Conservation (phyloP, 2,329 filamentous ascomycete species). For the Penicillium sp. region DNA sequence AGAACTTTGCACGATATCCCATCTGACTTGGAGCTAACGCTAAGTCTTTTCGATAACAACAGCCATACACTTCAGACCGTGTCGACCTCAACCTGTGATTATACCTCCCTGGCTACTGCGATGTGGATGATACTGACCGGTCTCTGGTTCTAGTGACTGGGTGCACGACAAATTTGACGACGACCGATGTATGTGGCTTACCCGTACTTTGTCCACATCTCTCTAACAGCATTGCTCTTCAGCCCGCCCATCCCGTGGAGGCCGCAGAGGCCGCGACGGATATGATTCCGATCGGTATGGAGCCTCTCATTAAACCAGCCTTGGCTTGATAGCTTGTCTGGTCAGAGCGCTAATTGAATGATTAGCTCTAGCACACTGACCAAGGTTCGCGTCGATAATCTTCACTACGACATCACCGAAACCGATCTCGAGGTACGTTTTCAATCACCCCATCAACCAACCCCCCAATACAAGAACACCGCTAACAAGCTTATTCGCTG, state of each 20-base stretch:
- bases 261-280: constrained; percentile 39
- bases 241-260: constrained; percentile 46
- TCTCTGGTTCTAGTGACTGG: constrained; percentile 67
- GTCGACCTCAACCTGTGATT: constrained; percentile 47
- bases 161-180: constrained; percentile 89
- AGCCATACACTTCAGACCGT: constrained; percentile 46
- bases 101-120: neutral
- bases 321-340: neutral
- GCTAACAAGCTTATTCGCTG: neutral
- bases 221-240: constrained; percentile 21
- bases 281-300: constrained; percentile 38
- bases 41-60: constrained; percentile 37
- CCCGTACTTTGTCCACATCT: constrained; percentile 7
- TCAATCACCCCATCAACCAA: neutral
- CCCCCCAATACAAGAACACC: neutral
- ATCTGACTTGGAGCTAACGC: constrained; percentile 46
- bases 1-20: constrained; percentile 35
- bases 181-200: constrained; percentile 51
- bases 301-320: neutral
- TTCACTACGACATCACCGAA: constrained; percentile 88
- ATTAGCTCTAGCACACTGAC: constrained; percentile 56
- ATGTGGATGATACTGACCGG: constrained; percentile 6
- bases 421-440: constrained; percentile 70
- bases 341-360: constrained; percentile 20
- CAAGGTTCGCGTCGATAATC: constrained; percentile 80